Evolutionary conservation across 1,284 basidiomycete species (phyloP), one percentile per base, ranked within the genome.

Genomic region (Tilletia walkeri): DNA sequence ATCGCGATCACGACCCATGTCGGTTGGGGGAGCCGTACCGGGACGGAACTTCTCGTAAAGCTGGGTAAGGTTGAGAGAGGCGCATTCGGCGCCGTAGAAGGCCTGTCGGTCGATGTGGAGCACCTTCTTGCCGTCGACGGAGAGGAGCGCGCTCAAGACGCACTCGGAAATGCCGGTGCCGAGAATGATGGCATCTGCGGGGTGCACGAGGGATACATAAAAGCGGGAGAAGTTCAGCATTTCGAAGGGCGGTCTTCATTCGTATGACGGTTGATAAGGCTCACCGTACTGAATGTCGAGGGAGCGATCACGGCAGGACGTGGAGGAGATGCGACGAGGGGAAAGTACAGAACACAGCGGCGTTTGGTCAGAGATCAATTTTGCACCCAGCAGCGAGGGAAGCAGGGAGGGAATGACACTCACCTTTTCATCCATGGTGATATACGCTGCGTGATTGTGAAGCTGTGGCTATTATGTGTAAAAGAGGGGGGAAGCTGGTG

Each of bases 81-180:
- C 96, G 83, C 93, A 94, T 84, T 98, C 96, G 72, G 92, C 96
- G 71, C 96, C 96, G 78, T 99, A 99, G 86, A 99, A 99, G 85
- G 98, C 94, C 84, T 98, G 98, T 77, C 95, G 80, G 86, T 99
- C 96, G 89, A 99, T 98, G 86, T 99, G 96, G 56, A 99, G 90
- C 77, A 99, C 96, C 88, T 99, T 99, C 88, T 99, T 97, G 80
- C 95, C 95, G 83, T 98, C 95, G 71, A 99, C 95, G 39, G 95
- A 99, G 79, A 99, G 72, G 30, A 83, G 76, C 24, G 88, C 84
- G 95, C 87, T 75, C 93, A 99, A 89, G 84, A 99, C 95, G 86
- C 96, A 99, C 86, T 99, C 96, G 69, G 59, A 24, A 30, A 68
- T 50, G 34, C 53, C 53, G 49, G 59, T 66, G n/a, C 65, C 65